These are phyloP conservation scores for Gynostemma pentaphyllum DNA, from an alignment of 306 rosid species.

Conservation along the genomic window DNA sequence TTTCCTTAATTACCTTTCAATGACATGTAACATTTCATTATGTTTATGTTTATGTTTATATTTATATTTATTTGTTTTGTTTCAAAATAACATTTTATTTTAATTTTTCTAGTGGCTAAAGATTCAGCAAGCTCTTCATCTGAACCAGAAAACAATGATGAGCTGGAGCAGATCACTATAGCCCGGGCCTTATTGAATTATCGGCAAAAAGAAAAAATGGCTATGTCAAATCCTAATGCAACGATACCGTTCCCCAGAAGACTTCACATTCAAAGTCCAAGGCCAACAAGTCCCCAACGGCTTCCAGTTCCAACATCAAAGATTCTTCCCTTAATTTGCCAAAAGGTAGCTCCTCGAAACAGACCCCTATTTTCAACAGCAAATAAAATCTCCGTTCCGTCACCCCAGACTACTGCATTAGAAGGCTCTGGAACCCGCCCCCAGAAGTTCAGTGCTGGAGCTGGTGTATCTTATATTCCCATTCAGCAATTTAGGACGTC, in stretches of 20 bases:
- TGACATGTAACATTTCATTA: neutral
- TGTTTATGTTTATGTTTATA: neutral
- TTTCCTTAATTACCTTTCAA: neutral
- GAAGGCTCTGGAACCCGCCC: conserved; percentile 50
- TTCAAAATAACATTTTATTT: conserved; percentile 8
- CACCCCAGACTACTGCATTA: conserved; percentile 18
- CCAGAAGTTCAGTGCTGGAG: conserved; percentile 61
- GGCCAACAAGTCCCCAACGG: conserved; percentile 90
- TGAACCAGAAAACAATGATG: conserved; percentile 80
- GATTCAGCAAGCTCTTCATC: conserved; percentile 78
- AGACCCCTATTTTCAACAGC: conserved; percentile 27
- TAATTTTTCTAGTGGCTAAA: conserved; percentile 64
- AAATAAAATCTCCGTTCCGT: conserved; percentile 27
- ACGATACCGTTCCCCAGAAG: conserved; percentile 58
- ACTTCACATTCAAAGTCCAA: conserved; percentile 52
- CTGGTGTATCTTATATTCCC: conserved; percentile 82
- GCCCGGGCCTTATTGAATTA: conserved; percentile 72
- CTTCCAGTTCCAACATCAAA: conserved; percentile 58
- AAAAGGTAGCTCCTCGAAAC: conserved; percentile 38
- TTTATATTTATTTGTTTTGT: no score
- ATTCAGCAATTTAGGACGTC: conserved; percentile 64
- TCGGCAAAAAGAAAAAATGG: conserved; percentile 71
- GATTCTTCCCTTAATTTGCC: conserved; percentile 85
- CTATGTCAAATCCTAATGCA: conserved; percentile 55
- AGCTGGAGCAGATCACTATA: conserved; percentile 87